phyloP scores from a whole-genome alignment of 345 rosid species.

The Isatis tinctoria region DNA sequence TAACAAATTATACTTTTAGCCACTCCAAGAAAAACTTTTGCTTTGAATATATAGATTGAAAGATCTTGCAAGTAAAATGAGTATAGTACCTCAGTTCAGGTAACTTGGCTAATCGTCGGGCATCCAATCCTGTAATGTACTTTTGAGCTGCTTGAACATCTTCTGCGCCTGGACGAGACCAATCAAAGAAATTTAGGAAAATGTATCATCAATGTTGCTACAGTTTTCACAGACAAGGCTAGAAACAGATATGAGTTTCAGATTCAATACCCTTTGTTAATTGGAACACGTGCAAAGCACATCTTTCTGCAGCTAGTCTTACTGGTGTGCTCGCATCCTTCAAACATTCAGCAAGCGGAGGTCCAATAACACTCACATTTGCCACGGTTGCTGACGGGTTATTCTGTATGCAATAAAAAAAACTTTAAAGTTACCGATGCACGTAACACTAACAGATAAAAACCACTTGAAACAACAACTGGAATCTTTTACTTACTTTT shows the following conservation, averaged over 20 bases:
- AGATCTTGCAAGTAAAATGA: background rate
- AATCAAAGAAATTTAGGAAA: background rate
- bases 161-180: slow-evolving; percentile 55
- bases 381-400: slow-evolving; percentile 43
- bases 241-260: slow-evolving; percentile 1
- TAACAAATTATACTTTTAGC: no score
- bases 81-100: slow-evolving; percentile 65
- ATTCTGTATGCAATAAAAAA: slow-evolving; percentile 48
- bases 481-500: slow-evolving; percentile 44
- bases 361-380: slow-evolving; percentile 59
- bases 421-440: background rate
- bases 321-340: slow-evolving; percentile 82
- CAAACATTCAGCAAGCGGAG: slow-evolving; percentile 77
- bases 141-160: slow-evolving; percentile 81
- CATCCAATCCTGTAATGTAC: slow-evolving; percentile 95
- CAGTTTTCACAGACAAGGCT: background rate
- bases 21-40: no score
- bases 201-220: background rate
- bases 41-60: background rate
- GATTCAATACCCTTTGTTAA: slow-evolving; percentile 58
- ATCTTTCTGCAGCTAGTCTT: slow-evolving; percentile 89
- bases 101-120: slow-evolving; percentile 76
- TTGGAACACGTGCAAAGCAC: slow-evolving; percentile 74
- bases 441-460: background rate
- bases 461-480: background rate